Evolutionary conservation across 768 basidiomycete genomes (phyloP).

Genomic region (Phlegmacium glaucopus): DNA sequence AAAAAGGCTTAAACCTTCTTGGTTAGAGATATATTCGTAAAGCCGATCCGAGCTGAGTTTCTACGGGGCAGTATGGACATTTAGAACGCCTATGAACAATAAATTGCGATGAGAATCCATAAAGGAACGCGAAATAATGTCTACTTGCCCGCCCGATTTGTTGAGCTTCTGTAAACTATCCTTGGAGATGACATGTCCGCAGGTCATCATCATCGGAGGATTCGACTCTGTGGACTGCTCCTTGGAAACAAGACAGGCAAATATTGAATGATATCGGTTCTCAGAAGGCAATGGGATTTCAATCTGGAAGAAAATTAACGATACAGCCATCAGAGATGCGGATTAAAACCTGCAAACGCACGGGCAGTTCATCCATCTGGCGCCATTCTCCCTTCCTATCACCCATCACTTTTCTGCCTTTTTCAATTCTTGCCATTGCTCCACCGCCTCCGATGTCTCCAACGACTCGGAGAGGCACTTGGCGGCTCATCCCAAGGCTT

Average conservation of each 20-base stretch:
- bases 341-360: constrained; percentile 29
- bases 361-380: constrained; percentile 85
- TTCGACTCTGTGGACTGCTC: constrained; percentile 92
- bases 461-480: constrained; percentile 83
- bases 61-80: constrained; percentile 93
- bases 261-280: constrained; percentile 94
- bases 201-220: constrained; percentile 97
- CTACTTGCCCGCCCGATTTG: constrained; percentile 67
- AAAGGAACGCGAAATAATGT: constrained; percentile 1
- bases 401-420: constrained; percentile 90
- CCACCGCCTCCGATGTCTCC: constrained; percentile 93
- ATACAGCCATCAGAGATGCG: constrained; percentile 1
- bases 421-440: constrained; percentile 88
- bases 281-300: constrained; percentile 86
- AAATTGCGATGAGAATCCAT: constrained; percentile 5
- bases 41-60: constrained; percentile 56
- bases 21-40: constrained; percentile 63
- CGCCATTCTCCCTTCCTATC: constrained; percentile 93
- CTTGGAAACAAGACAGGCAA: constrained; percentile 96
- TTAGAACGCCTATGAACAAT: constrained; percentile 70
- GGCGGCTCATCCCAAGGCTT: constrained; percentile 82
- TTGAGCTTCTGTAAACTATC: constrained; percentile 89
- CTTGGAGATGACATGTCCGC: constrained; percentile 93
- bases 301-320: constrained; percentile 52
- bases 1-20: not conserved